phyloP scores from a whole-genome alignment of 2,329 filamentous ascomycete species.

The Eurotiales sp. region DNA sequence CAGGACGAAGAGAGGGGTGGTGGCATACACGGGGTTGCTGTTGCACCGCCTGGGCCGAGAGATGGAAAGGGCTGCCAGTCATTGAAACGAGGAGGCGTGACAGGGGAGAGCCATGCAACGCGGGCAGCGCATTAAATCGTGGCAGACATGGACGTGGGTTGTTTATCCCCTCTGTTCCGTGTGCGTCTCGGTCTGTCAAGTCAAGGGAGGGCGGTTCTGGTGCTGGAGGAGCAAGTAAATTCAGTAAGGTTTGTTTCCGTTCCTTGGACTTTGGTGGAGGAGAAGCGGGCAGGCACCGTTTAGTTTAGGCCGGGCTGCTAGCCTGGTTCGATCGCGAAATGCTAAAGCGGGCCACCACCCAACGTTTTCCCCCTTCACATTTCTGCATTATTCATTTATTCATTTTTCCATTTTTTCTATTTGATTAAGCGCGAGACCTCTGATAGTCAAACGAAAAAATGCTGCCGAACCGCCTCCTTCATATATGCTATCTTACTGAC shows the following conservation, averaged over 20 bases:
- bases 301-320: too few species aligned
- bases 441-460: too few species aligned
- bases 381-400: neutral
- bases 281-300: neutral
- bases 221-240: neutral
- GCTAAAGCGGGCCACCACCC: neutral
- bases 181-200: conserved; percentile 16
- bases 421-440: too few species aligned
- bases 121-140: conserved; percentile 4
- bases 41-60: conserved; percentile 33
- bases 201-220: neutral
- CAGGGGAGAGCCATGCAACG: conserved; percentile 15
- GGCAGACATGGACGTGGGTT: conserved; percentile 20
- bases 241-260: neutral
- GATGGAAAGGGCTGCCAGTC: conserved; percentile 29
- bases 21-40: conserved; percentile 29
- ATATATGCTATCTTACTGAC: too few species aligned
- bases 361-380: neutral
- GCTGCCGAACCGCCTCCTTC: too few species aligned
- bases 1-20: conserved; percentile 19
- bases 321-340: neutral
- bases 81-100: conserved; percentile 37
- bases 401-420: neutral
- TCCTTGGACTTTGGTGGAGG: neutral
- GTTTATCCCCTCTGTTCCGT: too few species aligned